phyloP scores from a whole-genome alignment of 805 yeast genomes.

The Metschnikowia anglica region DNA sequence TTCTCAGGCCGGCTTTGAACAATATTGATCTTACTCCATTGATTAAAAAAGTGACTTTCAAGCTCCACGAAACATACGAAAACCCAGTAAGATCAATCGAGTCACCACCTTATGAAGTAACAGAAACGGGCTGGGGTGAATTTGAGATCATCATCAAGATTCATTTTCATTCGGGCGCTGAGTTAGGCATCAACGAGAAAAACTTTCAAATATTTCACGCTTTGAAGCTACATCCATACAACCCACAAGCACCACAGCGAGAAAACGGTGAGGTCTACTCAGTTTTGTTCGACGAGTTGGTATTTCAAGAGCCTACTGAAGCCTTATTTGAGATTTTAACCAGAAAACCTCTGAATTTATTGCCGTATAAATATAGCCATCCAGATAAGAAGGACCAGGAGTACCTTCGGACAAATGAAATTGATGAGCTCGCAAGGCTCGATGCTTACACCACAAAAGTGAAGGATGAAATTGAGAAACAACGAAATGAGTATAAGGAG shows the following conservation, averaged over 20 bases:
- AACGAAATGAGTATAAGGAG: conserved; percentile 38
- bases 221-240: conserved; percentile 87
- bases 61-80: conserved; percentile 90
- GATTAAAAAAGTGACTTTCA: conserved; percentile 88
- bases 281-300: conserved; percentile 79
- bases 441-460: conserved; percentile 40
- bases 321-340: conserved; percentile 77
- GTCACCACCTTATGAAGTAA: conserved; percentile 87
- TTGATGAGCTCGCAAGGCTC: conserved; percentile 41
- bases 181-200: conserved; percentile 66
- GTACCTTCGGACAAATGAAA: conserved; percentile 39
- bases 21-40: conserved; percentile 78
- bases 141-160: conserved; percentile 89
- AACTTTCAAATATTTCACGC: conserved; percentile 84
- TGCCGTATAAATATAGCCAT: conserved; percentile 37
- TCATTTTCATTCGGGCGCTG: conserved; percentile 79
- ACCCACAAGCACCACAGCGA: conserved; percentile 38
- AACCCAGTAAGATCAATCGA: conserved; percentile 85
- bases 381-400: conserved; percentile 42
- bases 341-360: conserved; percentile 58
- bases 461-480: conserved; percentile 41
- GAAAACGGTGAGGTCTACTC: conserved; percentile 45
- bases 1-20: conserved; percentile 67
- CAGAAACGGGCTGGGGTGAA: conserved; percentile 99
- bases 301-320: conserved; percentile 95